Percentiles rank a stretch among this genome's conserved stretches.
Conservation (phyloP, 495 filamentous ascomycete genomes). For the Podospora tetraspora region DNA sequence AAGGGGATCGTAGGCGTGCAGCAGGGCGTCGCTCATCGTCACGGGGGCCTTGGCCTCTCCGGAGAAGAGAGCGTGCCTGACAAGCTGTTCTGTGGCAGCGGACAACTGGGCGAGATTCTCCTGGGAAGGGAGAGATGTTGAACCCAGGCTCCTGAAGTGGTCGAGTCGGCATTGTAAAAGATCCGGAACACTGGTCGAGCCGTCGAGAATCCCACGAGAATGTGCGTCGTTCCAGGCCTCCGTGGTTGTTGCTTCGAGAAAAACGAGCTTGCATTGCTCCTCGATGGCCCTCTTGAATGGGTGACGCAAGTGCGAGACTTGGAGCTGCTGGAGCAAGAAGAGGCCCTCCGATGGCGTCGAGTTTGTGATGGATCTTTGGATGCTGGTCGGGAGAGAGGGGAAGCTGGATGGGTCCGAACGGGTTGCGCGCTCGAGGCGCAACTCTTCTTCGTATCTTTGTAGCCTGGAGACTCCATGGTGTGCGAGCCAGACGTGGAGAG, state of each 20-base stretch:
- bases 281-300: constrained; percentile 17
- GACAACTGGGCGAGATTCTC: constrained; percentile 11
- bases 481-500: constrained; percentile 26
- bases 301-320: constrained; percentile 11
- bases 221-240: constrained; percentile 21
- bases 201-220: constrained; percentile 15
- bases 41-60: constrained; percentile 15
- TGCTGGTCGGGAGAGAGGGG: constrained; percentile 15
- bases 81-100: neutral
- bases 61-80: constrained; percentile 13
- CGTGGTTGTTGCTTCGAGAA: constrained; percentile 16
- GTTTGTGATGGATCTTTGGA: constrained; percentile 17
- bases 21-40: constrained; percentile 9
- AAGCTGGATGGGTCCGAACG: neutral
- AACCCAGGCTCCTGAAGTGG: constrained; percentile 10
- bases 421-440: constrained; percentile 12
- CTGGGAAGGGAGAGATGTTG: constrained; percentile 4
- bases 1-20: constrained; percentile 15
- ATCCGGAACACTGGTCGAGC: constrained; percentile 11
- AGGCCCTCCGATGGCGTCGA: constrained; percentile 21
- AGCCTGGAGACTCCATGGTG: constrained; percentile 22
- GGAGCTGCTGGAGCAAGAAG: constrained; percentile 20
- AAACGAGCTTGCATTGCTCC: constrained; percentile 9
- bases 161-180: constrained; percentile 16
- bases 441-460: constrained; percentile 24